Conservation (phyloP, 1,139 yeast genomes). For the Kluyveromyces sp. region DNA sequence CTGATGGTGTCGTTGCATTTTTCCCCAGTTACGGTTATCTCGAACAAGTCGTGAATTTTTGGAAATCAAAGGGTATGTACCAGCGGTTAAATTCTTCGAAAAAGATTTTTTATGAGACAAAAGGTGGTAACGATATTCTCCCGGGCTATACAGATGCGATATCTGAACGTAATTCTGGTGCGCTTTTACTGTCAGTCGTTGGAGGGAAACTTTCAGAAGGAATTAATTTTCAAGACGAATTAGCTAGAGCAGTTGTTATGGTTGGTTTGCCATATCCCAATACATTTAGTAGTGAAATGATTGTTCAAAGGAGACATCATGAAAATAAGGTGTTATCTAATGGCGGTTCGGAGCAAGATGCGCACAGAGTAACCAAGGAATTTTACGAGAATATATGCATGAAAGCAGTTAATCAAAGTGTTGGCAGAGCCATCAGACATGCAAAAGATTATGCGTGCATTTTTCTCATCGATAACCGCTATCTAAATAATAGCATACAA, state of each 20-base stretch:
- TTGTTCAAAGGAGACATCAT: slow-evolving; percentile 63
- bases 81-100: slow-evolving; percentile 35
- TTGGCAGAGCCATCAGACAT: slow-evolving; percentile 89
- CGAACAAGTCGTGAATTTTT: slow-evolving; percentile 39
- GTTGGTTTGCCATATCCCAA: slow-evolving; percentile 90
- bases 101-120: slow-evolving; percentile 50
- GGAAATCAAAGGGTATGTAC: slow-evolving; percentile 41
- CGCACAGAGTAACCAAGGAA: slow-evolving; percentile 27
- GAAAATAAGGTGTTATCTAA: slow-evolving; percentile 36
- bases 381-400: slow-evolving; percentile 83
- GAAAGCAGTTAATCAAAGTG: slow-evolving; percentile 88
- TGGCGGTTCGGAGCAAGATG: slow-evolving; percentile 23
- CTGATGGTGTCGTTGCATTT: slow-evolving; percentile 72
- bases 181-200: slow-evolving; percentile 73
- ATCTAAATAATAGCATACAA: slow-evolving; percentile 41
- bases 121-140: slow-evolving; percentile 41
- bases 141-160: slow-evolving; percentile 42
- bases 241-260: slow-evolving; percentile 84
- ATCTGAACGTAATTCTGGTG: slow-evolving; percentile 38
- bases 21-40: slow-evolving; percentile 81
- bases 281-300: slow-evolving; percentile 71
- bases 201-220: slow-evolving; percentile 96
- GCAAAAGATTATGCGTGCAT: slow-evolving; percentile 72
- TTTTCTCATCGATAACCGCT: slow-evolving; percentile 64
- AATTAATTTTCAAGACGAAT: slow-evolving; percentile 76